Evolutionary conservation across 2,329 filamentous ascomycete genomes (phyloP), one percentile per base, ranked within the genome.

Genomic region (Botrytis cinerea): DNA sequence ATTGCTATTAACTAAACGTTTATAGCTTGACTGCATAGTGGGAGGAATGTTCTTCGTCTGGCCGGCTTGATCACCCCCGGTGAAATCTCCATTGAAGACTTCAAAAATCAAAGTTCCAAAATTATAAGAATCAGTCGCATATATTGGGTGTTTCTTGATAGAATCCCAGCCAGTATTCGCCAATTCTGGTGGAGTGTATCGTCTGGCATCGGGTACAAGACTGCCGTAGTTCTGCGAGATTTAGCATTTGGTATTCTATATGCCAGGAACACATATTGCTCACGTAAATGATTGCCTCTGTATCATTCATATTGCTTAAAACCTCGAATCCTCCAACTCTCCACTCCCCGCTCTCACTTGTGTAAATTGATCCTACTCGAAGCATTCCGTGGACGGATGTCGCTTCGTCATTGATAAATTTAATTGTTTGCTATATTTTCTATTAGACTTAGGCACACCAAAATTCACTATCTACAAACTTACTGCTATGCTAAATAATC

Each of bases 281-380:
- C 75, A 93, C 91, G 81, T 97, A 98, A 80, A 99, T 95, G 66
- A 97, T 87, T 16, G 95, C 94, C 78, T 98, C 94, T 75, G 98
- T 95, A 73, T 98, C 96, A 80, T 98, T 98, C 84, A 98, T 91
- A 54, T 92, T 98, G 83, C 95, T 98, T 74, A 98, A 83, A 8
- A 97, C 88, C 77, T 99, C 96, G 78, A 99, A 97, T 0, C 96
- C 96, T 32, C 92, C 95, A 2, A 99, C 85, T 80, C 97, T 98
- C 96, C 96, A 99, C 83, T 99, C 96, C 73, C 96, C 96, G 80
- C 96, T 98, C 81, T 98, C 95, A 75, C 94, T 94, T 6, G 93
- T 96, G 82, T 95, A 99, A 76, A 99, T 87, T 0, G 95, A 97
- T 0, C 93, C 92, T 32, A 93, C 92, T 75, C 93, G 91, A 70